These are phyloP conservation scores for Proliferodiscus dingleyae DNA, from an alignment of 2,329 filamentous ascomycete genomes.

Conservation along the genomic window DNA sequence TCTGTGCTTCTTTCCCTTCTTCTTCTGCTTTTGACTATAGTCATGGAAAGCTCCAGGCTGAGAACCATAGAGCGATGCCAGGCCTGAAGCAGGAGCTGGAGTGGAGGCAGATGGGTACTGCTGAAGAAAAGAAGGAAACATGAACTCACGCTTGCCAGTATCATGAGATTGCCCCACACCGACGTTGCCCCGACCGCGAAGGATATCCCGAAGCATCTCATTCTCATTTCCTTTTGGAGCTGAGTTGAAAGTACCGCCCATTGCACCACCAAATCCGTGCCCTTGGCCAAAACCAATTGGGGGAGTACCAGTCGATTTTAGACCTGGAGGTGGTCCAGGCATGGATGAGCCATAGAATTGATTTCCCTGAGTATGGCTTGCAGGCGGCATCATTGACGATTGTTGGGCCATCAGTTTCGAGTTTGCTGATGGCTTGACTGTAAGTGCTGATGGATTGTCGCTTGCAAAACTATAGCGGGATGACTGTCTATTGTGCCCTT, in stretches of 20 bases:
- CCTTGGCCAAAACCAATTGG: conserved; percentile 88
- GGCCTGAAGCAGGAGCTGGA: conserved; percentile 82
- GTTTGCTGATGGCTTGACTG: conserved; percentile 74
- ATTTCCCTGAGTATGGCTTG: conserved; percentile 44
- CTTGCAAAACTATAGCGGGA: conserved; percentile 87
- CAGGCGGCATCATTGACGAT: conserved; percentile 78
- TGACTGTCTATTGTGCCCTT: conserved; percentile 74
- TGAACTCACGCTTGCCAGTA: conserved; percentile 96
- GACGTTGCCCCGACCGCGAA: conserved; percentile 61
- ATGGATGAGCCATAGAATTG: conserved; percentile 82
- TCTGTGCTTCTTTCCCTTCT: conserved; percentile 99
- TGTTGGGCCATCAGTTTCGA: conserved; percentile 79
- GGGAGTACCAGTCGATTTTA: conserved; percentile 92
- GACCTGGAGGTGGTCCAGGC: conserved; percentile 86
- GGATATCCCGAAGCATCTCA: conserved; percentile 76
- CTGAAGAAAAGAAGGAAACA: conserved; percentile 87
- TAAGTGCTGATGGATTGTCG: conserved; percentile 56
- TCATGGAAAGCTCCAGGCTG: conserved; percentile 86
- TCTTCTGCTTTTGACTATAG: conserved; percentile 95
- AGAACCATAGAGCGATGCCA: conserved; percentile 86
- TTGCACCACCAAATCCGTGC: conserved; percentile 72
- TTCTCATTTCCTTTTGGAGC: conserved; percentile 67
- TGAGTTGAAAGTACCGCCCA: conserved; percentile 56
- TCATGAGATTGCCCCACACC: conserved; percentile 71
- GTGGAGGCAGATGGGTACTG: conserved; percentile 78